Conservation (phyloP, 371 early-diverging fungal genomes). For the Mortierella polycephala region DNA sequence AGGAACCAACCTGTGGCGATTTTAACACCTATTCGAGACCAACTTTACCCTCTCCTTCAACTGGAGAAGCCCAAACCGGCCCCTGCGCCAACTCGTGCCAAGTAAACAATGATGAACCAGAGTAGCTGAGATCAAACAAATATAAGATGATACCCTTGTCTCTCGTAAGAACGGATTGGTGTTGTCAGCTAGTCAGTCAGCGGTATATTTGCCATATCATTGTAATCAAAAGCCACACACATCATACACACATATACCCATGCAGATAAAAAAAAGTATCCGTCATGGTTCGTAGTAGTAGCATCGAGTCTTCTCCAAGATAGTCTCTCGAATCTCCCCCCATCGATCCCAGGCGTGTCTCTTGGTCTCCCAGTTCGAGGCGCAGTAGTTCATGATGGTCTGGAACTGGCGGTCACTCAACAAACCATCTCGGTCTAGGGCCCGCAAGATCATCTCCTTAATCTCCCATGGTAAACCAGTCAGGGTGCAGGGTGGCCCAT, state of each 20-base stretch:
- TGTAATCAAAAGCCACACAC: background rate
- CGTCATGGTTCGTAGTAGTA: constrained; percentile 44
- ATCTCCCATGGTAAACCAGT: constrained; percentile 46
- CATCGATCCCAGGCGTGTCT: constrained; percentile 52
- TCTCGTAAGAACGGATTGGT: background rate
- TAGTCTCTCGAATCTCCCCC: constrained; percentile 47
- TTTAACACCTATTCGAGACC: constrained; percentile 34
- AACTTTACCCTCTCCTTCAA: constrained; percentile 38
- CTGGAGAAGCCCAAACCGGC: constrained; percentile 41
- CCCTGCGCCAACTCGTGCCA: constrained; percentile 1
- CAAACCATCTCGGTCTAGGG: constrained; percentile 31
- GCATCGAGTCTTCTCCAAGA: constrained; percentile 40
- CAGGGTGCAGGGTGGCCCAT: constrained; percentile 19
- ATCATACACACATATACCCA: background rate
- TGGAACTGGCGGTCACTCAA: constrained; percentile 48
- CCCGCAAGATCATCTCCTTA: constrained; percentile 46
- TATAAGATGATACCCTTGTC: background rate
- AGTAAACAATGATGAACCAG: background rate
- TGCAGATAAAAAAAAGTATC: background rate
- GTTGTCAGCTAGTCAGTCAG: too few relatives aligned
- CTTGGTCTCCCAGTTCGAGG: constrained; percentile 33
- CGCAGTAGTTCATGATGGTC: constrained; percentile 27
- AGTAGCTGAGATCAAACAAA: background rate
- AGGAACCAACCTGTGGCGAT: constrained; percentile 34
- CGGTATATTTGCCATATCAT: too few relatives aligned